Evolutionary conservation across 1,284 basidiomycete genomes (phyloP).

Genomic region (Cronartium quercuum): DNA sequence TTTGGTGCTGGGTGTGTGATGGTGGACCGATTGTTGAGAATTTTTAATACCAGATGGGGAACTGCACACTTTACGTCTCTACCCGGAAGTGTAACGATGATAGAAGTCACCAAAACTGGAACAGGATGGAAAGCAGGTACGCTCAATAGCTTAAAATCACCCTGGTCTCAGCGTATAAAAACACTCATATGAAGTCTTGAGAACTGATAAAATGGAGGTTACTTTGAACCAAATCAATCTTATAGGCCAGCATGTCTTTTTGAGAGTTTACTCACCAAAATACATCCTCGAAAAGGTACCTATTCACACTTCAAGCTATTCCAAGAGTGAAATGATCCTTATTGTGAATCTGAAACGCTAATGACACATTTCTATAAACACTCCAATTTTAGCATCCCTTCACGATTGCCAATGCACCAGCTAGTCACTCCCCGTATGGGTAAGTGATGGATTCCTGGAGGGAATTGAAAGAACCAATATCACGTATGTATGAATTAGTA

Average conservation of each 20-base stretch:
- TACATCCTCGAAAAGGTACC: conserved; percentile 28
- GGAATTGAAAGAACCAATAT: background rate
- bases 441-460: background rate
- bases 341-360: too few species aligned
- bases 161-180: too few species aligned
- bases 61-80: conserved; percentile 25
- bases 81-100: conserved; percentile 21
- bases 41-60: conserved; percentile 11
- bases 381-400: conserved; percentile 34
- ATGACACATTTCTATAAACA: conserved; percentile 1
- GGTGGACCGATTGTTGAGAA: conserved; percentile 7
- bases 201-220: background rate
- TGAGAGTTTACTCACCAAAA: conserved; percentile 23
- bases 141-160: background rate
- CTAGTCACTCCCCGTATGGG: conserved; percentile 22
- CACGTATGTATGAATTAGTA: background rate
- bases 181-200: too few species aligned
- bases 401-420: conserved; percentile 34
- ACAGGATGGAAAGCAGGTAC: conserved; percentile 35
- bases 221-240: background rate
- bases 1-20: conserved; percentile 8
- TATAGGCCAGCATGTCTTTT: conserved; percentile 25
- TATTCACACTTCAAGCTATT: too few species aligned
- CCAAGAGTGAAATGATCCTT: background rate
- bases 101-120: conserved; percentile 20